Conservation (phyloP, 441 rosid species). For the Syzygium syzygioides region DNA sequence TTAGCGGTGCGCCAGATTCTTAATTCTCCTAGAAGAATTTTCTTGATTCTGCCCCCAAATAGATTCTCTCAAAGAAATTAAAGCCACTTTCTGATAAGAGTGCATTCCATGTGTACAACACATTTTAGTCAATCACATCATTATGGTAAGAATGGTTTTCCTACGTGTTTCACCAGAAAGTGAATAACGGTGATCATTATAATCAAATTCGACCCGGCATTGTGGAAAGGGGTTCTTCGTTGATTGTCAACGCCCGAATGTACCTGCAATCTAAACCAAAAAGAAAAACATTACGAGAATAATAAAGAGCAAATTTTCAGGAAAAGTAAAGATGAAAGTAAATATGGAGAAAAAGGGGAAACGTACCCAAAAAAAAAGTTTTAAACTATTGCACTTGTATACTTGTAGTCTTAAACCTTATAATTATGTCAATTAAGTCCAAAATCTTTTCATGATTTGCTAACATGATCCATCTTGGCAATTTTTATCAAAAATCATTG, state of each 20-base stretch:
- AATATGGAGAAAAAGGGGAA: neutral
- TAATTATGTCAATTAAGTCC: neutral
- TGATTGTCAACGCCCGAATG: neutral
- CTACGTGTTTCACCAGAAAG: neutral
- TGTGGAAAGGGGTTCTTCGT: neutral
- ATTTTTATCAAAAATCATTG: neutral
- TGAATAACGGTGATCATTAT: neutral
- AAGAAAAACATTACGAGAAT: neutral
- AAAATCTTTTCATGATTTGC: neutral
- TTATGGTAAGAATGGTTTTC: neutral
- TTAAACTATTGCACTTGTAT: accelerated
- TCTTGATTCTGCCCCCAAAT: neutral
- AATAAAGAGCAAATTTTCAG: neutral
- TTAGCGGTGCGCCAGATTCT: neutral
- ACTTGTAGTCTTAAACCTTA: no score
- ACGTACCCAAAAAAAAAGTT: neutral
- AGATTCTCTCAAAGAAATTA: neutral
- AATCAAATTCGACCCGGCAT: neutral
- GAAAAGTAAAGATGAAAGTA: neutral
- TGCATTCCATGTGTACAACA: neutral
- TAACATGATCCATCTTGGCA: neutral
- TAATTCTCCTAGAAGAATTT: neutral
- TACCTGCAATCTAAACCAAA: neutral
- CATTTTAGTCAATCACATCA: neutral
- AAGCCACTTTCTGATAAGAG: neutral